Evolutionary conservation across 345 rosid species (phyloP).

Genomic region (Triadica sebifera): DNA sequence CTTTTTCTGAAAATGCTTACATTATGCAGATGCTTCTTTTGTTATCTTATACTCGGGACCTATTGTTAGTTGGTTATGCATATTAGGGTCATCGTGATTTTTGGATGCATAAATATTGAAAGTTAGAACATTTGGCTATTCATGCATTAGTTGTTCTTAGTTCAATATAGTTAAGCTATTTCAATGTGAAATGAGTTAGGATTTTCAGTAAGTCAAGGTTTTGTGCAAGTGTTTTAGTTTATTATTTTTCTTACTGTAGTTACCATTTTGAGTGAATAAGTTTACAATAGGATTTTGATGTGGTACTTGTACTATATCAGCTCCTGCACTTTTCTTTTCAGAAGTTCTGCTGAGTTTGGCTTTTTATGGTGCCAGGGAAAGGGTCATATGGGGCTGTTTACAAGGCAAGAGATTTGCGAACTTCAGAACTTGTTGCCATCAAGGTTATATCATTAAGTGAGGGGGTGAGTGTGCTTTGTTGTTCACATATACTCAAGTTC

Average conservation of each 20-base stretch:
- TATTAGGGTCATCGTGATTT: background rate
- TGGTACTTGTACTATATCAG: background rate
- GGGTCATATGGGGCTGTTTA: slow-evolving; percentile 98
- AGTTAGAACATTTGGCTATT: background rate
- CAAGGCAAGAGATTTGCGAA: slow-evolving; percentile 88
- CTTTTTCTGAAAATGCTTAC: no score
- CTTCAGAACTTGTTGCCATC: slow-evolving; percentile 96
- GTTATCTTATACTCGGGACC: no score
- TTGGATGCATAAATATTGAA: background rate
- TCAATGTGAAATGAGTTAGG: background rate
- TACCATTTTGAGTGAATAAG: background rate
- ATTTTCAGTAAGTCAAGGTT: background rate
- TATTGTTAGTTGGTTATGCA: background rate
- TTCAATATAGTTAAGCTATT: background rate
- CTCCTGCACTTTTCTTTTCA: background rate
- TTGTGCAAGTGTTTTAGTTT: background rate
- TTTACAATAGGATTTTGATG: background rate
- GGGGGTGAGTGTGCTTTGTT: slow-evolving; percentile 58
- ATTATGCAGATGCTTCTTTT: no score
- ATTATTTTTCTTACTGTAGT: background rate
- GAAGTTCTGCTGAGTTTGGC: background rate
- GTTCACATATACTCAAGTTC: slow-evolving; percentile 1
- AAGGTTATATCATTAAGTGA: slow-evolving; percentile 90
- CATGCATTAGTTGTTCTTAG: background rate
- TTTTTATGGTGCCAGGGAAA: slow-evolving; percentile 63